These are phyloP conservation scores for Solanum appendiculatum DNA, from an alignment of 257 asterid genomes.

Conservation along the genomic window DNA sequence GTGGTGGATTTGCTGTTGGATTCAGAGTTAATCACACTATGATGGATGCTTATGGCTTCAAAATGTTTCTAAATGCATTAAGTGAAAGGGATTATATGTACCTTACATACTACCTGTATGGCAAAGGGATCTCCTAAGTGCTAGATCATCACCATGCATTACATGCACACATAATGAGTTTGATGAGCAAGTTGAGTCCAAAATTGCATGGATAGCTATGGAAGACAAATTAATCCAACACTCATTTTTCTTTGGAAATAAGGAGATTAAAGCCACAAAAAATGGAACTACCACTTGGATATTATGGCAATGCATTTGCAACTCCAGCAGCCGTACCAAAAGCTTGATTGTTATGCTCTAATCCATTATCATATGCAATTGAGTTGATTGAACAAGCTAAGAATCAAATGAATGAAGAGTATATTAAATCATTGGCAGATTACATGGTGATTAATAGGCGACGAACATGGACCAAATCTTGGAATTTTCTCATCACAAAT, in stretches of 20 bases:
- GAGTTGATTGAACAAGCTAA: neutral
- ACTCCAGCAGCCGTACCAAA: neutral
- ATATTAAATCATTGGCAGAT: neutral
- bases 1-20: constrained; percentile 10
- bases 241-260: no score
- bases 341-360: neutral
- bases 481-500: neutral
- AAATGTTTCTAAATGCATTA: neutral
- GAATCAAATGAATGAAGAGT: neutral
- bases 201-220: no score
- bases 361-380: neutral
- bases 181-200: neutral
- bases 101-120: constrained; percentile 11
- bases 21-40: constrained; percentile 6
- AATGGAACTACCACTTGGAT: neutral
- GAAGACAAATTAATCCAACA: no score
- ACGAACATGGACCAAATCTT: neutral
- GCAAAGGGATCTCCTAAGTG: constrained; percentile 5
- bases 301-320: neutral
- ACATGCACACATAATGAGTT: constrained; percentile 14
- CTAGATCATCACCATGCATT: neutral
- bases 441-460: constrained; percentile 1
- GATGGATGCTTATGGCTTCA: neutral
- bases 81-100: neutral
- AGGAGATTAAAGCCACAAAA: no score